These are phyloP conservation scores for Amyloporia xantha DNA, from an alignment of 768 basidiomycete species.

Conservation along the genomic window DNA sequence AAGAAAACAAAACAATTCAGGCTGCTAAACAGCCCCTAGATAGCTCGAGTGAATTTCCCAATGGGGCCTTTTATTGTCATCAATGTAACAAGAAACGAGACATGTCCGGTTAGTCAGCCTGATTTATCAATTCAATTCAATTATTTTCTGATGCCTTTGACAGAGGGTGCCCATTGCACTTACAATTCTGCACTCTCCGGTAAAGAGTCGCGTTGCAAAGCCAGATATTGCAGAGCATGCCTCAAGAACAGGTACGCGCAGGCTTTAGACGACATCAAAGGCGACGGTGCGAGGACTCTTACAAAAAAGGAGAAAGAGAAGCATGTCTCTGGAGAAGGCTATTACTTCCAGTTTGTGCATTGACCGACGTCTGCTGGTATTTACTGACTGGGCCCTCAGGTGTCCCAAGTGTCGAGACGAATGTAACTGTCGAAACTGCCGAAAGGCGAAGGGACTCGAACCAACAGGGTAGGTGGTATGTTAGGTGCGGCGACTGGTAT, in stretches of 20 bases:
- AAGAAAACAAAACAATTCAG: neutral
- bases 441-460: constrained; percentile 54
- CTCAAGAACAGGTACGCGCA: constrained; percentile 63
- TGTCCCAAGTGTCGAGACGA: constrained; percentile 62
- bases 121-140: neutral
- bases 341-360: constrained; percentile 46
- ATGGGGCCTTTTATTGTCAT: constrained; percentile 54
- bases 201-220: constrained; percentile 39
- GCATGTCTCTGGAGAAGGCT: constrained; percentile 28
- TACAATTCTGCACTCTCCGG: constrained; percentile 12
- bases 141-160: constrained; percentile 1
- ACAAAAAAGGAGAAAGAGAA: constrained; percentile 16
- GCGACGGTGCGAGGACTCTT: constrained; percentile 2
- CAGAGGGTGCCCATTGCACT: constrained; percentile 36
- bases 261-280: constrained; percentile 37
- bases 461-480: constrained; percentile 45
- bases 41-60: constrained; percentile 25
- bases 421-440: constrained; percentile 65
- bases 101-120: constrained; percentile 32
- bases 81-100: constrained; percentile 65
- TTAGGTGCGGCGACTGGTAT: neutral
- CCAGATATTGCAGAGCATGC: constrained; percentile 59
- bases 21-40: no score
- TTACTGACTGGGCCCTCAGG: constrained; percentile 27
- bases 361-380: neutral